Conservation (phyloP, 2,329 filamentous ascomycete species). For the Venturia oleaginea region DNA sequence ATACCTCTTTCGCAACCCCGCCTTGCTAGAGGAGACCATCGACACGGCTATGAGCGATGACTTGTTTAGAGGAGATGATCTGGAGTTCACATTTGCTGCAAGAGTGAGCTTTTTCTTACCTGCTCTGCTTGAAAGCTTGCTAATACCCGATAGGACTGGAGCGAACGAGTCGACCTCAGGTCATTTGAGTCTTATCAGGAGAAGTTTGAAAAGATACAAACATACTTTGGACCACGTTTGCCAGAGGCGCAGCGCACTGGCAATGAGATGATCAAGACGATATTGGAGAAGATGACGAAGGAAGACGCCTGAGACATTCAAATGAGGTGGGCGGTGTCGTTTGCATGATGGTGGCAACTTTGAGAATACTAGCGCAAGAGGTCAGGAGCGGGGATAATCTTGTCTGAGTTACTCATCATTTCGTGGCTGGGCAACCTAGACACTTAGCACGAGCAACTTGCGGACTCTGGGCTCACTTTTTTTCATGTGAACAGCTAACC, state of each 20-base stretch:
- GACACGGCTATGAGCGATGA: conserved; percentile 80
- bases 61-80: conserved; percentile 86
- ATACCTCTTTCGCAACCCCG: conserved; percentile 79
- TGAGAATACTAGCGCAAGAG: neutral
- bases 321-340: neutral
- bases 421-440: too few species aligned
- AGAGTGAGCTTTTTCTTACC: conserved; percentile 38
- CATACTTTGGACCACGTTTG: conserved; percentile 86
- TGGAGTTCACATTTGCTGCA: conserved; percentile 97
- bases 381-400: neutral
- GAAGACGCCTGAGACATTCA: neutral
- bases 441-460: neutral
- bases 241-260: conserved; percentile 78
- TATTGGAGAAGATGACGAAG: conserved; percentile 62
- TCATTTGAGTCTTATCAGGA: conserved; percentile 91
- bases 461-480: neutral
- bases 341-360: neutral
- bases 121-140: neutral
- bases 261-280: conserved; percentile 95
- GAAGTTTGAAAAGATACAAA: conserved; percentile 81
- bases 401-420: too few species aligned
- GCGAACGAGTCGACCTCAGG: conserved; percentile 80
- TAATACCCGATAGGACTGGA: conserved; percentile 59
- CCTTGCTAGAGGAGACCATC: conserved; percentile 74
- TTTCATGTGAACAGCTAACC: too few species aligned